Base-by-base conservation (phyloP, 73 alveolate species). In the Blepharisma japonicum region DNA sequence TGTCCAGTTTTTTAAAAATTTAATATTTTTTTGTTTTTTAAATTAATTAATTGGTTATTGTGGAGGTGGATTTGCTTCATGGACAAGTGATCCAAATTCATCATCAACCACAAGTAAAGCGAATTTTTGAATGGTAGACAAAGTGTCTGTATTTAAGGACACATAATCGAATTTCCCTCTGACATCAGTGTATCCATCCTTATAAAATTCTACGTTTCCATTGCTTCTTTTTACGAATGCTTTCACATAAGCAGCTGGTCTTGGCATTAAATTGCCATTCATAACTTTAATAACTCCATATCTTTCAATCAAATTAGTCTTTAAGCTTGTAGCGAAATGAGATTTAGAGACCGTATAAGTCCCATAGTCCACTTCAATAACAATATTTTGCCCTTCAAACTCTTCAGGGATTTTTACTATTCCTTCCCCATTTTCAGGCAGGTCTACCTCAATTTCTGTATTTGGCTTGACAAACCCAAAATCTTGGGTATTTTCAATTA, bases 131-230 rank as follows among this genome's bases (percentile, higher is more conserved):
- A 93, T 92, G 47, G 89, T 80, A 21, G 80, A 78, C 54, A 94
- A 51, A 45, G 77, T 79, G 54, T 90, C 81, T 68, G 94, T 91
- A 79, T 90, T 94, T 38, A 88, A 76, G 11, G 95, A 83, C 18
- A 92, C 96, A 77, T 94, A 94, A 83, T 95, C 97, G 67, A 95
- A 95, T 81, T 92, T 92, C 32, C 99, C 99, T 71, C 97, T 92
- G 55, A 95, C 66, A 84, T 95, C 99, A 23, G 98, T 95, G 84
- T 89, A 95, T 21, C 99, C 99, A 77, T 95, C 99, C 78, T 91
- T 94, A 79, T 85, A 94, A 92, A 92, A 95, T 79, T 56, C 48
- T 5, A 86, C 87, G 53, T 71, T 74, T 48, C 87, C 84, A 53
- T 54, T 71, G 55, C 86, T 86, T 70, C 81, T 82, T 83, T 87